Evolutionary conservation across 2,329 filamentous ascomycete species (phyloP).

Genomic region (Aspergillus jensenii): DNA sequence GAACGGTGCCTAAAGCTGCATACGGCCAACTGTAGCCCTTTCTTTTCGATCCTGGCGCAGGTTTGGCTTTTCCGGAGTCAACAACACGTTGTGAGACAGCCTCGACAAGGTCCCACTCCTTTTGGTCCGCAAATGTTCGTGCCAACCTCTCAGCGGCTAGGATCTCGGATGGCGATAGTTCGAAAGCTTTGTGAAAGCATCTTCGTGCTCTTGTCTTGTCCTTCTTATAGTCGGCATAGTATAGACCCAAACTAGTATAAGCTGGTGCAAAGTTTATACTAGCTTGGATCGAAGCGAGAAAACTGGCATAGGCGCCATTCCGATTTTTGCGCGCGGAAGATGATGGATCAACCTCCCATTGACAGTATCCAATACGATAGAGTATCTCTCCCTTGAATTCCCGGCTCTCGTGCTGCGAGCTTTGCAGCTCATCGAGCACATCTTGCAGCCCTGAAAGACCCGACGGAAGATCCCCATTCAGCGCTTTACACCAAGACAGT

Average conservation of each 20-base stretch:
- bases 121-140: slow-evolving; percentile 78
- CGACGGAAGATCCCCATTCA: slow-evolving; percentile 70
- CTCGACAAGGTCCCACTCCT: slow-evolving; percentile 96
- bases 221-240: slow-evolving; percentile 85
- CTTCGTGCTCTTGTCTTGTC: slow-evolving; percentile 84
- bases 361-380: slow-evolving; percentile 81
- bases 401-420: slow-evolving; percentile 58
- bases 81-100: slow-evolving; percentile 86
- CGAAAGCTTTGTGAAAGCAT: slow-evolving; percentile 95
- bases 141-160: slow-evolving; percentile 85
- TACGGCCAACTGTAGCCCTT: slow-evolving; percentile 96
- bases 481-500: slow-evolving; percentile 86
- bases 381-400: slow-evolving; percentile 82
- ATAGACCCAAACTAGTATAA: slow-evolving; percentile 87
- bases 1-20: slow-evolving; percentile 87
- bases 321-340: slow-evolving; percentile 74
- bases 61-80: slow-evolving; percentile 89
- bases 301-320: slow-evolving; percentile 77
- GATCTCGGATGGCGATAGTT: slow-evolving; percentile 83
- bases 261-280: slow-evolving; percentile 86
- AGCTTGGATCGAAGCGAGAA: slow-evolving; percentile 78
- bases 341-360: slow-evolving; percentile 81
- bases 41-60: slow-evolving; percentile 87
- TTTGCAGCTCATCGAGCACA: slow-evolving; percentile 65
- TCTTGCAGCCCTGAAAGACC: slow-evolving; percentile 70